Evolutionary conservation across 805 yeast species (phyloP).

Genomic region (Sugiyamaella boreocaroliniensis): DNA sequence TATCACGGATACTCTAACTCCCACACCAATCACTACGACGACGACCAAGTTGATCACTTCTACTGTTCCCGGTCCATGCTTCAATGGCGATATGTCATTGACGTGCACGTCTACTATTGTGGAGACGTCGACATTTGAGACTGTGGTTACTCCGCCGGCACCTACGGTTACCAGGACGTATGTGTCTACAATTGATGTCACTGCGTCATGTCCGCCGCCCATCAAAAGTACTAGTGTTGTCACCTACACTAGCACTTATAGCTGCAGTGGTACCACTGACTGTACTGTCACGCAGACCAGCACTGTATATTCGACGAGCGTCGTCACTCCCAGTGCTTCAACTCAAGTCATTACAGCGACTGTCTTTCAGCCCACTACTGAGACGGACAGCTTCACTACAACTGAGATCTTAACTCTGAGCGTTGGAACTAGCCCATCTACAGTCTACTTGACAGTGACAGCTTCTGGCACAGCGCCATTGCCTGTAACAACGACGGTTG

Average conservation of each 20-base stretch:
- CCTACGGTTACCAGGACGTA: conserved; percentile 1
- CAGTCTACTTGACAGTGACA: not conserved
- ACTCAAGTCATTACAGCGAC: no score
- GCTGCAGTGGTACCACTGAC: conserved; percentile 2
- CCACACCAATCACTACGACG: conserved; percentile 5
- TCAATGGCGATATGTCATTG: not conserved
- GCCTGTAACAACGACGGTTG: conserved; percentile 7
- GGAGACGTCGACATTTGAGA: conserved; percentile 2
- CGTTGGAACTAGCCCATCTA: not conserved
- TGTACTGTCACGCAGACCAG: no score
- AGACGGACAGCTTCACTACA: not conserved
- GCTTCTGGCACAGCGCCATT: not conserved
- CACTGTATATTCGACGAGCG: no score
- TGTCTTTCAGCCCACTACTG: no score
- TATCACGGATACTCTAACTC: conserved; percentile 3
- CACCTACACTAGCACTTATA: conserved; percentile 7
- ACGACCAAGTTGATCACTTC: conserved; percentile 3
- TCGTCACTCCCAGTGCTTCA: no score
- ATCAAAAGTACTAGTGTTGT: conserved; percentile 3
- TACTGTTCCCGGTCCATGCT: conserved; percentile 13
- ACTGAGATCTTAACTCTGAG: conserved; percentile 3
- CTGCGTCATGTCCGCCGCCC: conserved; percentile 11
- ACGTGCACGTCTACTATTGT: conserved; percentile 7
- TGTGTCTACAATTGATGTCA: conserved; percentile 4
- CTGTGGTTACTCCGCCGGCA: conserved; percentile 6